Evolutionary conservation across 306 rosid species (phyloP).

Genomic region (Potentilla sterilis): DNA sequence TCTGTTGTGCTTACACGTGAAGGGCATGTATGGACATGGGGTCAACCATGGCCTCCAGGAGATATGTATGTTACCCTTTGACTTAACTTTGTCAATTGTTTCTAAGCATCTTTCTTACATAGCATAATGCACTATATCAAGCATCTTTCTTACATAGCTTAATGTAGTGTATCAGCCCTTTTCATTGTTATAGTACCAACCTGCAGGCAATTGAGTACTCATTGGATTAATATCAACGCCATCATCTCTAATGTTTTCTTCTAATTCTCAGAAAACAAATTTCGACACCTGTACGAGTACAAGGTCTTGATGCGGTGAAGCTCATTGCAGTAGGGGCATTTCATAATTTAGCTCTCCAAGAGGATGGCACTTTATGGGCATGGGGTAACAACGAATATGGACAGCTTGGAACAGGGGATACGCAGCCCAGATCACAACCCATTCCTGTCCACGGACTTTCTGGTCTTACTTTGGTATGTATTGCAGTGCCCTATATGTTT

Average conservation of each 20-base stretch:
- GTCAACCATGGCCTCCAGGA: conserved; percentile 99
- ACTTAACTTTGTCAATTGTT: conserved; percentile 15
- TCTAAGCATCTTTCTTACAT: conserved; percentile 1
- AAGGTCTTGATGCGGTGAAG: conserved; percentile 90
- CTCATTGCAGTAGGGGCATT: conserved; percentile 97
- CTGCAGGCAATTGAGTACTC: conserved; percentile 20
- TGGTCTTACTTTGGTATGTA: conserved; percentile 76
- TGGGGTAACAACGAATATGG: conserved; percentile 99
- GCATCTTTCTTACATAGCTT: conserved; percentile 5
- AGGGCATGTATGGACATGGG: conserved; percentile 99
- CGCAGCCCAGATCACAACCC: conserved; percentile 98
- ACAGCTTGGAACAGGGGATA: conserved; percentile 99
- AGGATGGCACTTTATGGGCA: conserved; percentile 92
- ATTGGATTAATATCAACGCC: background rate
- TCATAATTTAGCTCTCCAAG: conserved; percentile 97
- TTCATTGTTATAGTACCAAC: background rate
- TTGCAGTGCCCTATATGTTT: conserved; percentile 13
- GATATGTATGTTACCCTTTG: conserved; percentile 63
- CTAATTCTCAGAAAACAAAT: conserved; percentile 67
- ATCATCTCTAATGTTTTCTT: conserved; percentile 3
- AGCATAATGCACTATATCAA: background rate
- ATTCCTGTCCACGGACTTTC: conserved; percentile 91
- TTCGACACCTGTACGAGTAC: conserved; percentile 91
- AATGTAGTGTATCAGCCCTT: background rate
- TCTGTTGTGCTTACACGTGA: conserved; percentile 94